Evolutionary conservation across 1,284 basidiomycete genomes (phyloP), one percentile per base, ranked within the genome.

Genomic region (Blastosporella zonata): DNA sequence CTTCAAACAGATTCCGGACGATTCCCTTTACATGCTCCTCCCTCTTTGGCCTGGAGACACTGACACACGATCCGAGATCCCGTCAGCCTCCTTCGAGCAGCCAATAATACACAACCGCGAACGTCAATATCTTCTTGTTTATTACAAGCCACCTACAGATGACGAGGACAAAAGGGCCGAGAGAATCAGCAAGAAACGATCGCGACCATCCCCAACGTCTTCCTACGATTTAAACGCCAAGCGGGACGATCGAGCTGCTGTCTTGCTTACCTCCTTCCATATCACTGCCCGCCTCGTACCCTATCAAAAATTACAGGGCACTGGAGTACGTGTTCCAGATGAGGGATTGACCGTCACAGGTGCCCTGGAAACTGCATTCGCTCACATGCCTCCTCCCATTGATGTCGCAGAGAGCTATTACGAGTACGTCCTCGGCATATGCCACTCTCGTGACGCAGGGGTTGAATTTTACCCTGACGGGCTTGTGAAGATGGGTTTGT

Each of bases 21-120:
- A 89, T 17, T 77, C 78, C 21, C 67, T 89, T 37, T 88, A 84
- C 63, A 90, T 90, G 88, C 72, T 90, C 17, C 70, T 90, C n/a
- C 87, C 87, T 3, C 72, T 90, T 29, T 90, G 87, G 87, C 81
- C 84, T 8, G 78, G 81, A n/a, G 82, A 85, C 57, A 85, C 79
- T 0, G 87, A 87, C 59, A 59, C 74, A 0, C 57, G 60, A 13
- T 71, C 65, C 9, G 58, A 54, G 21, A 60, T 50, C 53, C 67
- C 59, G 39, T 27, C 37, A 18, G 18, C 33, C 13, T 52, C 48
- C 12, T 70, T 68, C 43, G 57, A 61, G 13, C 49, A 67, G 6
- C 68, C 73, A 15, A 60, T 70, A 36, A 67, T 81, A 23, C 72
- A 74, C 2, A 66, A 77, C 27, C 72, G 79, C 48, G 71, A 81